Conservation (phyloP, 345 rosid species). For the Aquilaria yunnanensis region DNA sequence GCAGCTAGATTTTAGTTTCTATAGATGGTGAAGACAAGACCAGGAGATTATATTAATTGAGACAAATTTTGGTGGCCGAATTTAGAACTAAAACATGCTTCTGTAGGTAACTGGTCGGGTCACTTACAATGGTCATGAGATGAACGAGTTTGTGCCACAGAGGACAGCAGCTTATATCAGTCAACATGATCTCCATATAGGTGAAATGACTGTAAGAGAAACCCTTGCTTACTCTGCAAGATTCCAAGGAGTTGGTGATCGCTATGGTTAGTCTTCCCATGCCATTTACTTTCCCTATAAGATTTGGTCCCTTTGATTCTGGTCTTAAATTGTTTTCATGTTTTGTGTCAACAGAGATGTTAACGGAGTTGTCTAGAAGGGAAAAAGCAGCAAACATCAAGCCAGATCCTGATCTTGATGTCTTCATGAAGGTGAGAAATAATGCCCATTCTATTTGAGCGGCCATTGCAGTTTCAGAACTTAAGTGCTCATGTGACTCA, state of each 20-base stretch:
- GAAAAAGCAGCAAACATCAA: conserved; percentile 70
- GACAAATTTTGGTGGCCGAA: neutral
- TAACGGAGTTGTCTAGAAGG: conserved; percentile 68
- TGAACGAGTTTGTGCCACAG: conserved; percentile 62
- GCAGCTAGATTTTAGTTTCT: neutral
- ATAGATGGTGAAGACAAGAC: neutral
- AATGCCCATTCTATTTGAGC: neutral
- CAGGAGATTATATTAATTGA: neutral
- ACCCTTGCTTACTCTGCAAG: conserved; percentile 73
- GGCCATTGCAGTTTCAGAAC: too few relatives aligned
- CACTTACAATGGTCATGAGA: conserved; percentile 51
- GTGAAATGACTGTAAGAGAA: conserved; percentile 65
- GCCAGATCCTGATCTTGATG: conserved; percentile 79
- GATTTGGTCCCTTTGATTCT: neutral
- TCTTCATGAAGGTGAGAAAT: conserved; percentile 62
- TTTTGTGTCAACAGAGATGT: conserved; percentile 37
- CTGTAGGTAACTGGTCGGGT: conserved; percentile 43
- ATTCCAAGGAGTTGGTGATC: conserved; percentile 65
- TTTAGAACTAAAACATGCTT: conserved; percentile 4
- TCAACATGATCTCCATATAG: conserved; percentile 60
- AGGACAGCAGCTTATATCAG: conserved; percentile 64
- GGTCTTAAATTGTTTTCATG: neutral
- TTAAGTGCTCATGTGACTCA: too few relatives aligned
- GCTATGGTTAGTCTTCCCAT: conserved; percentile 33
- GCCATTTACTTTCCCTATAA: too few relatives aligned